phyloP scores from a whole-genome alignment of 768 basidiomycete species.

The Rhodotorula diobovata region DNA sequence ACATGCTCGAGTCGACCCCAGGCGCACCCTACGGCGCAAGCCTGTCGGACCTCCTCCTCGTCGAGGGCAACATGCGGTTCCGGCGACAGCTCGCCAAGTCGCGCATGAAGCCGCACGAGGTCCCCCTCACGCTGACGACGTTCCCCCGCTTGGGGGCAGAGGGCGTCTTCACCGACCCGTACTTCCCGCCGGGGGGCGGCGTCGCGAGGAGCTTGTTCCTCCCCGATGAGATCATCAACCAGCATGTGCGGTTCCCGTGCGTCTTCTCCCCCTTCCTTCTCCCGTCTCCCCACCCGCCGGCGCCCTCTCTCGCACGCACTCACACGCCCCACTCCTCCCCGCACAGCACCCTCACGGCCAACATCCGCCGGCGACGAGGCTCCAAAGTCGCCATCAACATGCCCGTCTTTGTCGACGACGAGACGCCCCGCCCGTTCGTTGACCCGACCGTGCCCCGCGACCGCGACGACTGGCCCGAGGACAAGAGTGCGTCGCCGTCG shows the following conservation, averaged over 20 bases:
- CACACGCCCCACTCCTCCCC: no score
- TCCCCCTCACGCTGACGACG: slow-evolving; percentile 89
- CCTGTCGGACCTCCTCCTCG: slow-evolving; percentile 75
- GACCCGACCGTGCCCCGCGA: slow-evolving; percentile 90
- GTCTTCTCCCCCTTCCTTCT: slow-evolving; percentile 48
- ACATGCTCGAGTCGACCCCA: slow-evolving; percentile 97
- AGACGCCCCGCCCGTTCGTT: slow-evolving; percentile 81
- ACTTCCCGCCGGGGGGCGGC: slow-evolving; percentile 69
- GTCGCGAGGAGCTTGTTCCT: slow-evolving; percentile 93
- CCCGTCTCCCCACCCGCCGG: background rate
- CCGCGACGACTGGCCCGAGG: slow-evolving; percentile 74
- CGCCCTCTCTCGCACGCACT: no score
- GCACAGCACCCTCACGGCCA: slow-evolving; percentile 86
- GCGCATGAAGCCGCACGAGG: slow-evolving; percentile 76
- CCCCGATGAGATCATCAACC: slow-evolving; percentile 92
- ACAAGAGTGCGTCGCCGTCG: slow-evolving; percentile 60
- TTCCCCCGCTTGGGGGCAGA: slow-evolving; percentile 86
- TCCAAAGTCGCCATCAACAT: slow-evolving; percentile 94
- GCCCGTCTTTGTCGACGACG: slow-evolving; percentile 80
- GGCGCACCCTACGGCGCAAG: slow-evolving; percentile 89
- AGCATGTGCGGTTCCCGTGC: slow-evolving; percentile 95
- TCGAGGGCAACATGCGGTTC: slow-evolving; percentile 92
- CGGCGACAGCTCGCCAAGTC: slow-evolving; percentile 81
- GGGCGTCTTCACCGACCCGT: slow-evolving; percentile 88
- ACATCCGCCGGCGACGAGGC: slow-evolving; percentile 82